phyloP scores from a whole-genome alignment of 2,329 filamentous ascomycete species.

The Xylaria multiplex region DNA sequence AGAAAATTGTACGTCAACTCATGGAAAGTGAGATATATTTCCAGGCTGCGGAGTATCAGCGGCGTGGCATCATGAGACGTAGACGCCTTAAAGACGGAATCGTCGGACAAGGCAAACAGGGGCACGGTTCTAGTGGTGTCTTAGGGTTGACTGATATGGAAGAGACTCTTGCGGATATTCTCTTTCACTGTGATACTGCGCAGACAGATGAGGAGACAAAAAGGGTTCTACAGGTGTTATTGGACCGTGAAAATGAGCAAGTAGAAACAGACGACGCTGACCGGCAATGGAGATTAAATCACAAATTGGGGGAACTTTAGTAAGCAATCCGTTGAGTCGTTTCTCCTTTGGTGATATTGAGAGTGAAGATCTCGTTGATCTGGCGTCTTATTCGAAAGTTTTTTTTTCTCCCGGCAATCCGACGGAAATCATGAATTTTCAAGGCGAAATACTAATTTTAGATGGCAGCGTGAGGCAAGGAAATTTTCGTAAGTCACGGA shows the following conservation, averaged over 20 bases:
- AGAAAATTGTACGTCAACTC: slow-evolving; percentile 41
- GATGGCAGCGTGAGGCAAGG: slow-evolving; percentile 29
- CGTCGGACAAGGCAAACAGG: slow-evolving; percentile 17
- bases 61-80: slow-evolving; percentile 41
- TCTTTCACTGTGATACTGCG: slow-evolving; percentile 39
- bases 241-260: slow-evolving; percentile 38
- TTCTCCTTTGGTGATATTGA: background rate
- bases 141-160: slow-evolving; percentile 40
- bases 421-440: background rate
- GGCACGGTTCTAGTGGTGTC: slow-evolving; percentile 8
- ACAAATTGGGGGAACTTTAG: slow-evolving; percentile 46
- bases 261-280: slow-evolving; percentile 34
- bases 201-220: slow-evolving; percentile 40
- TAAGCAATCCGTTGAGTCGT: slow-evolving; percentile 5
- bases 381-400: background rate
- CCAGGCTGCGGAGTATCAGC: slow-evolving; percentile 43
- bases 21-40: slow-evolving; percentile 40
- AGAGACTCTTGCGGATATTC: slow-evolving; percentile 45
- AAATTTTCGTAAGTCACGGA: slow-evolving; percentile 37
- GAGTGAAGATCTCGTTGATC: background rate
- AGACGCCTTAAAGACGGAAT: slow-evolving; percentile 33
- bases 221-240: slow-evolving; percentile 36
- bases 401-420: background rate
- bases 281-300: slow-evolving; percentile 42
- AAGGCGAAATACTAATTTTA: background rate